Base-by-base conservation (phyloP, 2,329 filamentous ascomycete genomes). In the Sphaerulina vaccinii region DNA sequence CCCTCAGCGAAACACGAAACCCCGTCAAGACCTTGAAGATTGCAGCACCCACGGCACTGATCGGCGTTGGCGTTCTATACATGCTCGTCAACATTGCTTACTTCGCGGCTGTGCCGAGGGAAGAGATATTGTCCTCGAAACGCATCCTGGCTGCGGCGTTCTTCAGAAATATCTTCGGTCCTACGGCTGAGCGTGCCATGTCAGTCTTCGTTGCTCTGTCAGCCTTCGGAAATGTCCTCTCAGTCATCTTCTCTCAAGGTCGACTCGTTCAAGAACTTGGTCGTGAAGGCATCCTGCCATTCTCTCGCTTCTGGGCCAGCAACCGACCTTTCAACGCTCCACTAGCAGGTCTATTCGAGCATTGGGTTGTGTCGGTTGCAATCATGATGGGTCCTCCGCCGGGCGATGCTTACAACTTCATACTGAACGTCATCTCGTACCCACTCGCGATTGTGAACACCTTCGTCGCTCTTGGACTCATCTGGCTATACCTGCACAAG, bases 301-400 rank as follows among this genome's bases (percentile, higher is more conserved):
- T 68, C 47, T 71, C 76, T 3, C 70, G 71, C 29, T 76, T 79
- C 65, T 77, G 79, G 54, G 77, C 73, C 13, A 57, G 72, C 82
- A 85, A 71, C 86, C 80, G 79, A 65, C 80, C 63, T 8, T 61
- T 62, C 38, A 60, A 62, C 49, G 60, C 63, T 5, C 67, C 65
- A 32, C 64, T 65, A 37, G 59, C 63, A 11, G 62, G 57, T 52
- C 51, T 63, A 38, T 56, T 59, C 22, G 62, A 62, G 33, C 58
- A 55, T 19, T 57, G 59, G 37, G 37, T 62, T 24, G 80, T 84
- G 10, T 84, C 78, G 0, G 77, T 84, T 40, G 78, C 86, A 51
- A 83, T 85, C 62, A 84, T 87, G 67, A 71, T 87, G 2, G 83
- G 82, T 0, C 83, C 84, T 29, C 84, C 84, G 2, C 81, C 83